Evolutionary conservation across 352 stramenopile species (phyloP), one percentile per base, ranked within the genome.

Genomic region (Phytophthora fragariaefolia): DNA sequence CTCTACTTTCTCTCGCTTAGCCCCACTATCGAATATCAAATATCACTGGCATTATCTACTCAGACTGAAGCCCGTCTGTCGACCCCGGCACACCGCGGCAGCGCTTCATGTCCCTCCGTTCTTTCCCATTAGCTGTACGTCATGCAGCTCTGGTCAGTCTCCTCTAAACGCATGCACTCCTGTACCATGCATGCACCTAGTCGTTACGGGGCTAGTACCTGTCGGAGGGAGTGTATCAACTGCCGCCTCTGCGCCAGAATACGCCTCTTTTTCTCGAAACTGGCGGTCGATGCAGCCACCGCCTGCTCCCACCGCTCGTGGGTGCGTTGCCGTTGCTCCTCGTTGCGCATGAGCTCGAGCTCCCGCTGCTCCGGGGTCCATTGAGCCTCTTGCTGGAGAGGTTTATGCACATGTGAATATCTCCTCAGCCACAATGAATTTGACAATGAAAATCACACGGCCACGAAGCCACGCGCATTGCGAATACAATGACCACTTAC

Each of bases 291-390:
- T 7, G 62, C 62, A 3, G 66, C 69, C 17, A 89, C 77, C 3
- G 80, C 85, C 18, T 51, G 56, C 17, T 65, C 15, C 86, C 88
- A 95, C 34, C 74, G 42, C 12, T 89, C 72, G 32, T 93, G 78
- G 8, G 79, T 78, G 22, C 72, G 75, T 66, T 90, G 84, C 0
- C 78, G 56, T 43, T 85, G 71, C 23, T 85, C 83, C 53, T 95
- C 85, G 22, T 85, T 69, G 34, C 63, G 72, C 75, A 91, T 80
- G 22, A 46, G 58, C 54, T 90, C 83, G 12, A 74, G 54, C 43
- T 92, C 83, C 2, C 80, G 23, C 5, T 64, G 65, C 28, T 91
- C 77, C 1, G 58, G 64, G n/a, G 80, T 87, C 71, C 71, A 79
- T 34, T 77, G 26, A 4, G 46, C 63, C 7, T 76, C 56, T 36